Evolutionary conservation across 768 basidiomycete genomes (phyloP), one percentile per base, ranked within the genome.

Genomic region (Suillus lakei): DNA sequence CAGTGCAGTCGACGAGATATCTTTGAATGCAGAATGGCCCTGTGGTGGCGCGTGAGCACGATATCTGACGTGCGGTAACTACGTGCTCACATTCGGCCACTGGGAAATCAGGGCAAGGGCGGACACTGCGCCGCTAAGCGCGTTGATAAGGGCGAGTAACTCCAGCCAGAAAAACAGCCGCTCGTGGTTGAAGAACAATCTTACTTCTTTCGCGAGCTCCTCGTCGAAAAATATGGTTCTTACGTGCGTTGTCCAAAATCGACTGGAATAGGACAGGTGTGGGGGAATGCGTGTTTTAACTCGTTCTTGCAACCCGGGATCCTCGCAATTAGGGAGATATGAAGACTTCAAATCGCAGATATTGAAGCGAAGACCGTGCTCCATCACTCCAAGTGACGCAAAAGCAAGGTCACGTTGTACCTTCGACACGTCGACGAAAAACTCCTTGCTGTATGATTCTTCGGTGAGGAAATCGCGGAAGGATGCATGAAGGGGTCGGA

Each of bases 271-370:
- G 41, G 54, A 61, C 7, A 68, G 59, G 48, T 58, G 39, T 26
- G 23, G 6, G n/a, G 65, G 34, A 16, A 66, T 66, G 41, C 48
- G 51, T 13, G 7, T 34, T 23, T n/a, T n/a, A n/a, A n/a, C n/a
- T n/a, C n/a, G n/a, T n/a, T n/a, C n/a, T n/a, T n/a, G n/a, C n/a
- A n/a, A n/a, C n/a, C 55, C 36, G 6, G n/a, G 21, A 21, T 77
- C 61, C 16, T 79, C 71, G 18, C 55, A 44, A 64, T 81, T 78
- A 13, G 43, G 66, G 12, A 70, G 34, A 60, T 74, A 72, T 4
- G 79, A 80, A 12, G 69, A 74, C 44, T 71, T 65, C 12, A 80
- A 60, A 7, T 74, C 43, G 64, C 74, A 77, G 30, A 81, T 78
- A 62, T 81, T 79, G 70, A 81, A 81, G 53, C 66, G 64, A 13